Percentiles rank a stretch among this genome's conserved stretches.
These are phyloP conservation scores for Cornus controversa DNA, from an alignment of 148 eudicot species.

Conservation along the genomic window DNA sequence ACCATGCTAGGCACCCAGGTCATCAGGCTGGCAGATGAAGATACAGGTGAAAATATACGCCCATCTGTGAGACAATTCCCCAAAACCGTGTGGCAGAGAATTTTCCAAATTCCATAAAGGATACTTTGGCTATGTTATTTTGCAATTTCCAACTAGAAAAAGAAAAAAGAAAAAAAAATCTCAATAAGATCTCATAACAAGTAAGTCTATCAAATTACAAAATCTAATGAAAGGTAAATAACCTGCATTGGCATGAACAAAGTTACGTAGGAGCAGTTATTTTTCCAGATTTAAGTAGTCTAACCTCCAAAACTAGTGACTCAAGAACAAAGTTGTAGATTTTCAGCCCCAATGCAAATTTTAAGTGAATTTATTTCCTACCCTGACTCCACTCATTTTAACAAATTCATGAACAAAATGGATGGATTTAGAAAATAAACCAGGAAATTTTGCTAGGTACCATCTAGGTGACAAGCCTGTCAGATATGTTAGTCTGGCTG, in stretches of 20 bases:
- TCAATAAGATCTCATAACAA: not conserved
- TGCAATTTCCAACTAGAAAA: not conserved
- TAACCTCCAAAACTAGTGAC: not conserved
- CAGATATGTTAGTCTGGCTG: not conserved
- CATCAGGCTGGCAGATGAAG: not conserved
- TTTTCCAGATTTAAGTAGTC: not conserved
- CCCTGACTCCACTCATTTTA: not conserved
- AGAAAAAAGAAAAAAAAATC: too few species aligned
- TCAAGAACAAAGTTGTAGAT: not conserved
- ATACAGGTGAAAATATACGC: too few species aligned
- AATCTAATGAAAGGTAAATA: too few species aligned
- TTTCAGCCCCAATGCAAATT: not conserved
- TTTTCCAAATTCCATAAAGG: too few species aligned
- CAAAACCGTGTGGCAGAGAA: not conserved
- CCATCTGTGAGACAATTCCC: not conserved
- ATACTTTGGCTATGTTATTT: not conserved
- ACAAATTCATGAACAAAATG: too few species aligned
- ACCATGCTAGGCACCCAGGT: not conserved
- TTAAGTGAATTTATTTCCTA: not conserved
- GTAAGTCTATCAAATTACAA: not conserved
- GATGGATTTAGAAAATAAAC: too few species aligned
- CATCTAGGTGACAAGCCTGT: not conserved
- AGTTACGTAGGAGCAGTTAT: not conserved
- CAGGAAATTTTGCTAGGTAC: too few species aligned
- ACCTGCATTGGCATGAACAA: not conserved